phyloP scores from a whole-genome alignment of 2,329 filamentous ascomycete species.

The Phialocephala sp. region DNA sequence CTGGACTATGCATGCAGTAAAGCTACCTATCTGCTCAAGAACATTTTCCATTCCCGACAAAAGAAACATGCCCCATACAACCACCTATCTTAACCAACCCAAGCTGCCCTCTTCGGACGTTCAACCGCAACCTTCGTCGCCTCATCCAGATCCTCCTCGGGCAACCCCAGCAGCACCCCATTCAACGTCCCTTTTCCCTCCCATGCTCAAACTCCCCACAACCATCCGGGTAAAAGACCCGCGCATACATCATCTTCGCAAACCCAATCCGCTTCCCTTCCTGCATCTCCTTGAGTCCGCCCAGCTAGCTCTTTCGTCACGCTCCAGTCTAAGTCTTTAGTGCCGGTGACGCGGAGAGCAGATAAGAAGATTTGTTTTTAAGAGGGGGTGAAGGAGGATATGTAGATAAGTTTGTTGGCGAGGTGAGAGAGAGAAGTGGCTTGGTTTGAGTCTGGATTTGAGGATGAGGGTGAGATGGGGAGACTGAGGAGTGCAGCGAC shows the following conservation, averaged over 20 bases:
- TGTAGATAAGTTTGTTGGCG: constrained; percentile 48
- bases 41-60: no score
- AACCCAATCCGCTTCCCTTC: constrained; percentile 26
- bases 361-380: constrained; percentile 55
- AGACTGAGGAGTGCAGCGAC: background rate
- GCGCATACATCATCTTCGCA: constrained; percentile 22
- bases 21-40: no score
- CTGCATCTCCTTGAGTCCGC: constrained; percentile 22
- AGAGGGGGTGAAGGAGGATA: constrained; percentile 52
- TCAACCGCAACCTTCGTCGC: background rate
- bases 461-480: no score
- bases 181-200: constrained; percentile 26
- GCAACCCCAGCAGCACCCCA: constrained; percentile 28
- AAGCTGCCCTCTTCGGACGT: background rate
- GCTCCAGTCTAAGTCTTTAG: constrained; percentile 26
- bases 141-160: constrained; percentile 31
- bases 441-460: background rate
- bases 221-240: constrained; percentile 29
- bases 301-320: constrained; percentile 18
- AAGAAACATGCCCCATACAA: no score
- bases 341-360: constrained; percentile 31
- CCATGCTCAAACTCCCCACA: constrained; percentile 22
- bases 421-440: constrained; percentile 45
- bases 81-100: constrained; percentile 11
- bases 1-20: no score